phyloP scores from a whole-genome alignment of 2,329 filamentous ascomycete genomes.

The Clarireedia hainanense region DNA sequence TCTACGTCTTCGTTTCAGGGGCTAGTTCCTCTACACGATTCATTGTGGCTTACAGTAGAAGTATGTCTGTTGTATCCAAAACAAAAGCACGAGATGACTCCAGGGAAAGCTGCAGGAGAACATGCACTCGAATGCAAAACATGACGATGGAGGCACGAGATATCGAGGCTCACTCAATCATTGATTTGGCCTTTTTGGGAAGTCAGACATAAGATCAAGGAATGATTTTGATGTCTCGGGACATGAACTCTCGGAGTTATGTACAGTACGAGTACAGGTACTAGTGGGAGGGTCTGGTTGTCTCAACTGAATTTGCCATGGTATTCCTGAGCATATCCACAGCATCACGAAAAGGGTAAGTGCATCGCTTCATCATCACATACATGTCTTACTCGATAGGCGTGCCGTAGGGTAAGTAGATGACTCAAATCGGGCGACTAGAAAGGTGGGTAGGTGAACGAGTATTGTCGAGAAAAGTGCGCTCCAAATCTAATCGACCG shows the following conservation, averaged over 20 bases:
- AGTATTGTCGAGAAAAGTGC: too few relatives aligned
- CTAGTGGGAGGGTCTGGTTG: background rate
- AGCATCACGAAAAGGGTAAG: conserved; percentile 2
- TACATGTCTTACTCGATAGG: conserved; percentile 7
- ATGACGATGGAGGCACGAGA: conserved; percentile 2
- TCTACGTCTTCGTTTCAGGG: conserved; percentile 3
- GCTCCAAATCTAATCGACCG: too few relatives aligned
- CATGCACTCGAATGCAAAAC: background rate
- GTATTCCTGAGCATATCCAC: background rate
- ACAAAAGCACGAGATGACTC: conserved; percentile 3
- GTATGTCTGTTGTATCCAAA: background rate
- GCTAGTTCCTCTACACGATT: background rate
- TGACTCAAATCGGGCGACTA: too few relatives aligned
- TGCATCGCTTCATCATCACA: conserved; percentile 9
- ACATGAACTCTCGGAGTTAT: background rate
- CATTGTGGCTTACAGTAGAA: background rate
- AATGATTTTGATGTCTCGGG: conserved; percentile 6
- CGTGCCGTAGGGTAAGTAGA: too few relatives aligned
- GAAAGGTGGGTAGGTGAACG: too few relatives aligned
- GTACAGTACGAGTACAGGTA: conserved; percentile 6
- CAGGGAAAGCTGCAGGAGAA: conserved; percentile 5
- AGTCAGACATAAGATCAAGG: background rate
- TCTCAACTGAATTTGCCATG: conserved; percentile 9
- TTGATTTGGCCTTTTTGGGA: background rate
- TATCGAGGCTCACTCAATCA: background rate